Evolutionary conservation across 116 monocot species (phyloP), one percentile per base, ranked within the genome.

Genomic region (Dioscorea cayenensis): DNA sequence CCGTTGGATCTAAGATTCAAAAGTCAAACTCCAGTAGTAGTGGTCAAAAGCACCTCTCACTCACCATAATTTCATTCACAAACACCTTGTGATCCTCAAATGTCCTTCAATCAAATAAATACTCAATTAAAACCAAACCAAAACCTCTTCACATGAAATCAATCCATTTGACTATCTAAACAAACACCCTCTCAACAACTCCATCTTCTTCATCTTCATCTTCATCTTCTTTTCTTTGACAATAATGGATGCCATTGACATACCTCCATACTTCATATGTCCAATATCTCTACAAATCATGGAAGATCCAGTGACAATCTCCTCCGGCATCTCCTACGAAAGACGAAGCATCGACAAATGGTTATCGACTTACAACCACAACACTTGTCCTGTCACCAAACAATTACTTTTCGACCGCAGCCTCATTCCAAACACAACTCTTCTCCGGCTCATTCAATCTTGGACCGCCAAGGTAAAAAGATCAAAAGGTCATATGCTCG

Each of bases 341-440:
- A 50, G 79, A 0, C 52, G 35, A 2, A 79, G 79, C 79, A 79
- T 79, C 51, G 25, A 58, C 8, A 50, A 68, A 0, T 77, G 77
- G 77, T 36, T 78, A 29, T 75, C 75, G 28, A 19, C 17, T 21
- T 79, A 83, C 72, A 35, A 38, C 19, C 72, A 32, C 43, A 3
- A 60, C 27, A 83, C 68, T 2, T 83, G 83, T 71, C 83, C 83
- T 21, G 78, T 76, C 60, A 83, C 84, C 51, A 79, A 79, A 32
- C 84, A 79, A 52, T 37, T 48, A 3, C 73, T 79, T 32, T 19
- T 50, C 66, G 79, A 84, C 49, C 51, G 11, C 1, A 60, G 60
- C 1, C 66, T 84, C 69, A 84, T 76, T 8, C 84, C 84, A 2
- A 84, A 84, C 70, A n/a, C 69, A 25, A 84, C 76, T 69, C 79